phyloP scores from a whole-genome alignment of 2,329 filamentous ascomycete species.

The Colletotrichum navitas region DNA sequence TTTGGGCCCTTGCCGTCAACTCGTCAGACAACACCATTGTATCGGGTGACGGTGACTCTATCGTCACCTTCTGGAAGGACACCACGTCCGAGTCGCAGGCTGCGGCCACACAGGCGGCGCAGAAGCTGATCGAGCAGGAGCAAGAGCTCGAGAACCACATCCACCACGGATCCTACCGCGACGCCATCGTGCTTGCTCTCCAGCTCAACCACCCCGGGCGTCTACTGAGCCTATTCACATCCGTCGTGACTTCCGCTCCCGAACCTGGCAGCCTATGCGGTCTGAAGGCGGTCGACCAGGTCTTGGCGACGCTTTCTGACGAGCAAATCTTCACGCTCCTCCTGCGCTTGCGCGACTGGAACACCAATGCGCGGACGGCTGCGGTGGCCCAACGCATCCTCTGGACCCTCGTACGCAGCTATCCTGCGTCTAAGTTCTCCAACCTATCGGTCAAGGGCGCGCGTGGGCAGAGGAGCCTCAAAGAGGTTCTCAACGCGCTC shows the following conservation, averaged over 20 bases:
- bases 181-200: slow-evolving; percentile 91
- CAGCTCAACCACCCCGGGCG: slow-evolving; percentile 95
- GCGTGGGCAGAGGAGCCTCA: slow-evolving; percentile 74
- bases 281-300: slow-evolving; percentile 81
- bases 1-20: slow-evolving; percentile 88
- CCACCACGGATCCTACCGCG: slow-evolving; percentile 86
- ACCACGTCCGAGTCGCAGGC: slow-evolving; percentile 85
- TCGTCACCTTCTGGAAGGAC: slow-evolving; percentile 95
- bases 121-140: slow-evolving; percentile 90
- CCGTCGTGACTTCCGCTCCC: slow-evolving; percentile 75
- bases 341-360: slow-evolving; percentile 91
- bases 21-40: slow-evolving; percentile 79
- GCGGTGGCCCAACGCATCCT: slow-evolving; percentile 88
- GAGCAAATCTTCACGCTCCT: slow-evolving; percentile 89
- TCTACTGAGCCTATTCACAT: slow-evolving; percentile 85
- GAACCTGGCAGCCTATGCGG: slow-evolving; percentile 76
- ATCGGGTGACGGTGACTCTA: slow-evolving; percentile 92
- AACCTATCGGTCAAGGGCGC: slow-evolving; percentile 73
- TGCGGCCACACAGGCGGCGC: slow-evolving; percentile 78
- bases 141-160: slow-evolving; percentile 96
- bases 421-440: slow-evolving; percentile 83
- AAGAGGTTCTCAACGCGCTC: slow-evolving; percentile 88
- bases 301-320: slow-evolving; percentile 82
- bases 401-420: slow-evolving; percentile 82
- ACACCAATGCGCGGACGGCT: slow-evolving; percentile 91